phyloP scores from a whole-genome alignment of 306 rosid genomes.

The Albizia julibrissin region DNA sequence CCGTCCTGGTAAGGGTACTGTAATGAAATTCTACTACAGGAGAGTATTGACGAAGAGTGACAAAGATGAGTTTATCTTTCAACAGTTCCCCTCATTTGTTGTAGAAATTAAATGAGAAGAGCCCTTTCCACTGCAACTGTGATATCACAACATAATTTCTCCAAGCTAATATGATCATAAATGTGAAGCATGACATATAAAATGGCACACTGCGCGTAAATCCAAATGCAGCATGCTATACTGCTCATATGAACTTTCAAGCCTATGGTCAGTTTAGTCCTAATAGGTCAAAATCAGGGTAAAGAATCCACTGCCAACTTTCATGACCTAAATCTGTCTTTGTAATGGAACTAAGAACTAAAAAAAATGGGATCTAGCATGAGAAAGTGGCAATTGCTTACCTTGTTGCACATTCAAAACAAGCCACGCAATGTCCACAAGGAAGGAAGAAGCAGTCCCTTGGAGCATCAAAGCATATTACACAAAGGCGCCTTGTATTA shows the following conservation, averaged over 20 bases:
- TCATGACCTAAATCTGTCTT: neutral
- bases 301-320: neutral
- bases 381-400: conserved; percentile 29
- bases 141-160: neutral
- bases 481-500: conserved; percentile 77
- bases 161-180: neutral
- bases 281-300: neutral
- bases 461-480: conserved; percentile 92
- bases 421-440: conserved; percentile 84
- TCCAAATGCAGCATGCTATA: neutral
- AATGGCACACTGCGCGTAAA: neutral
- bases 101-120: neutral
- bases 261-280: neutral
- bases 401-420: conserved; percentile 84
- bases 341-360: neutral
- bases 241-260: neutral
- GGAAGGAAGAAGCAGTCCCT: conserved; percentile 94
- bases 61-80: neutral
- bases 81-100: no score
- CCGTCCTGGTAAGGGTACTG: neutral
- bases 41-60: neutral
- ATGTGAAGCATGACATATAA: neutral
- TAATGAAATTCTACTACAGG: neutral
- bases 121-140: neutral
- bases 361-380: neutral